Conservation (phyloP, 2,329 filamentous ascomycete species). For the Cladobotryum protrusum region DNA sequence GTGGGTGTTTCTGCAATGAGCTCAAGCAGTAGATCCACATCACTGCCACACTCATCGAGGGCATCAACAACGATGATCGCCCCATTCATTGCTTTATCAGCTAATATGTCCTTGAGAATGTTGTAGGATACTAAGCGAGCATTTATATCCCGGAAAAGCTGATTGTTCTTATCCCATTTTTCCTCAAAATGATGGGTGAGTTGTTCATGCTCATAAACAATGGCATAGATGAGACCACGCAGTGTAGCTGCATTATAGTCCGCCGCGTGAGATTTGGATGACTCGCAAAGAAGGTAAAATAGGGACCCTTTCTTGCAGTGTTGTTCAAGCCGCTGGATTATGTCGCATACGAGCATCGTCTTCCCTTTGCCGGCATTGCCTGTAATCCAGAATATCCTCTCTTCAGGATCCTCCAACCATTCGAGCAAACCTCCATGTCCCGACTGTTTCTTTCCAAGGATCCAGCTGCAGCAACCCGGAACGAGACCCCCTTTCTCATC, state of each 20-base stretch:
- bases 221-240: not conserved
- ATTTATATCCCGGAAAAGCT: not conserved
- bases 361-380: not conserved
- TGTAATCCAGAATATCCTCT: not conserved
- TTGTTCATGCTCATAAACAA: not conserved
- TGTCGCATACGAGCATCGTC: not conserved
- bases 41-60: not conserved
- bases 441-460: not conserved
- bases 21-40: not conserved
- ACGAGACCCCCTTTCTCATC: not conserved
- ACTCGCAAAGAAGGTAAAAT: not conserved
- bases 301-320: not conserved
- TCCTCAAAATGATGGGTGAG: not conserved
- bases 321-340: not conserved
- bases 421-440: not conserved
- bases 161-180: not conserved
- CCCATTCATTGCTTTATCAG: not conserved
- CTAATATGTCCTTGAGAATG: not conserved
- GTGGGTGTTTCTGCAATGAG: not conserved
- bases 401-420: not conserved
- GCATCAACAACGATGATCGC: not conserved
- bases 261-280: not conserved
- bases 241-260: not conserved
- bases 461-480: not conserved
- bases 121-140: not conserved